Evolutionary conservation across 2,329 filamentous ascomycete species (phyloP).

Genomic region (Xylariomycetidae sp.): DNA sequence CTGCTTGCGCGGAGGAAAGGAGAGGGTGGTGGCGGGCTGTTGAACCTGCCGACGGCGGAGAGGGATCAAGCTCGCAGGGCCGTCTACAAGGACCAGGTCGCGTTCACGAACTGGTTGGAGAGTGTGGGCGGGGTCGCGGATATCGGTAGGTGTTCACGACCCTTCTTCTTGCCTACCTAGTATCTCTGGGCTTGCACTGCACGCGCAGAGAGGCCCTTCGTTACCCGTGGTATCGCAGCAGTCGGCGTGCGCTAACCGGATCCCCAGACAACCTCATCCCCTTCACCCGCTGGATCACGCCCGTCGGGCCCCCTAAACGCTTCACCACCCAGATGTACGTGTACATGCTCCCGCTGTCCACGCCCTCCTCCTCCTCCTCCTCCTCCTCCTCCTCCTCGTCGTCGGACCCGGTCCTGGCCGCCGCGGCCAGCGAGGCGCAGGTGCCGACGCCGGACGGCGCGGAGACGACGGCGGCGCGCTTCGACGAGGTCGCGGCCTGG

Average conservation of each 20-base stretch:
- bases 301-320: conserved; percentile 61
- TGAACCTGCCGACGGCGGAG: conserved; percentile 54
- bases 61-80: conserved; percentile 59
- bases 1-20: conserved; percentile 13
- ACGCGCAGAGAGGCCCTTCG: too few species aligned
- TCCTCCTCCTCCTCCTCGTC: too few species aligned
- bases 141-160: conserved; percentile 46
- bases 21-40: conserved; percentile 40
- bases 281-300: conserved; percentile 91
- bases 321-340: conserved; percentile 98
- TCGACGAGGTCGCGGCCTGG: conserved; percentile 66
- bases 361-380: not conserved
- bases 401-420: conserved; percentile 24
- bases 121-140: conserved; percentile 57
- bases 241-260: too few species aligned
- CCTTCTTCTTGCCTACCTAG: too few species aligned
- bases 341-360: conserved; percentile 67
- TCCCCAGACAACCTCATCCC: conserved; percentile 59
- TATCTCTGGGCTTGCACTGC: too few species aligned
- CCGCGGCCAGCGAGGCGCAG: conserved; percentile 42
- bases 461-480: conserved; percentile 67
- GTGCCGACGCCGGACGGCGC: conserved; percentile 64
- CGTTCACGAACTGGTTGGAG: conserved; percentile 61
- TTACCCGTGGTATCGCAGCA: too few species aligned
- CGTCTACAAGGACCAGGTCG: conserved; percentile 61